These are phyloP conservation scores for Vanrija sp. DNA, from an alignment of 1,284 basidiomycete genomes.

Conservation along the genomic window DNA sequence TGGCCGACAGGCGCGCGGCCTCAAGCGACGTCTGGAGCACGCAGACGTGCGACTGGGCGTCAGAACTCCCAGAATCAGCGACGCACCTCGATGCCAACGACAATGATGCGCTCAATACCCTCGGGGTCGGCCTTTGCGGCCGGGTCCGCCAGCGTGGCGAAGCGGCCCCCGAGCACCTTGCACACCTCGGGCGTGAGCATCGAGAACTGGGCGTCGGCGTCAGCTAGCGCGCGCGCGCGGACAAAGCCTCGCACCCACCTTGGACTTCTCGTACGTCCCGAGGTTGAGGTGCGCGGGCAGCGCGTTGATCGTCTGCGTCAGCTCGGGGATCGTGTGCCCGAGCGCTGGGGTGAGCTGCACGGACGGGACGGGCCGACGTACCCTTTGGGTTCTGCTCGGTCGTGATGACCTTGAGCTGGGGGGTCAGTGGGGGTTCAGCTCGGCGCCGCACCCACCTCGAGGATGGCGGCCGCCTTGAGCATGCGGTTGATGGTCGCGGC, in stretches of 20 bases:
- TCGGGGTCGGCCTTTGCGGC: neutral
- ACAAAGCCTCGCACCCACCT: constrained; percentile 11
- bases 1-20: constrained; percentile 49
- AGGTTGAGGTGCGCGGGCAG: constrained; percentile 47
- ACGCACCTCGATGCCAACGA: constrained; percentile 72
- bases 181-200: constrained; percentile 71
- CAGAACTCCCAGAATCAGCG: neutral
- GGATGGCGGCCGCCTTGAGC: constrained; percentile 70
- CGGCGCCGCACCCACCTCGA: constrained; percentile 49
- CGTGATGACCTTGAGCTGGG: constrained; percentile 1
- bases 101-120: constrained; percentile 59
- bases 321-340: constrained; percentile 63
- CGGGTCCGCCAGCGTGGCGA: constrained; percentile 1
- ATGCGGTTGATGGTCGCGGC: constrained; percentile 67
- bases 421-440: neutral
- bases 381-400: constrained; percentile 83
- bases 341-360: constrained; percentile 52
- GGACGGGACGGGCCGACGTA: constrained; percentile 27
- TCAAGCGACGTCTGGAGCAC: constrained; percentile 76
- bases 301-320: constrained; percentile 48
- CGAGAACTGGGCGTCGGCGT: constrained; percentile 58
- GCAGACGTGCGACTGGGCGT: constrained; percentile 71
- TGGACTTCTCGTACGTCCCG: constrained; percentile 63
- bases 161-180: constrained; percentile 50
- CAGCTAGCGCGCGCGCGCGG: too few species aligned